These are phyloP conservation scores for Tetrapyrgos nigripes DNA, from an alignment of 1,284 basidiomycete species.

Conservation along the genomic window DNA sequence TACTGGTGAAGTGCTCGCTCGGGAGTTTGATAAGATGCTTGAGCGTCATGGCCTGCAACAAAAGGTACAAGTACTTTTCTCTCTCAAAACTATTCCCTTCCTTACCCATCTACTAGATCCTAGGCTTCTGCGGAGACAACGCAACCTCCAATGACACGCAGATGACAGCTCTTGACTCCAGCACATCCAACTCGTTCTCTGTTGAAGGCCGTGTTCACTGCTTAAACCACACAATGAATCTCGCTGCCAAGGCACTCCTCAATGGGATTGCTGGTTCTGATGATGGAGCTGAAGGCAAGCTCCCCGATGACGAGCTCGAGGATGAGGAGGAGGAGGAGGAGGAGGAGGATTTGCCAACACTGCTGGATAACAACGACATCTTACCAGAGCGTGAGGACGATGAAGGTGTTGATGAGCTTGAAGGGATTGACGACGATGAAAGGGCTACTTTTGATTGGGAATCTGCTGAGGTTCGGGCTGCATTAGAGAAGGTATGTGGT, in stretches of 20 bases:
- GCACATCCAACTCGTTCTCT: constrained; percentile 9
- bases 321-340: too few relatives aligned
- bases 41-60: not conserved
- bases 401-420: not conserved
- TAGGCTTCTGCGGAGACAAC: constrained; percentile 12
- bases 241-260: constrained; percentile 18
- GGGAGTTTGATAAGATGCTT: constrained; percentile 3
- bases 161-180: constrained; percentile 3
- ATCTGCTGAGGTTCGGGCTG: not conserved
- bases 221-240: constrained; percentile 20
- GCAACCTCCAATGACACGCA: constrained; percentile 10
- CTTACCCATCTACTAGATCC: not conserved
- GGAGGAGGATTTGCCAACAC: too few relatives aligned
- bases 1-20: not conserved
- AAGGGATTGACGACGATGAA: not conserved
- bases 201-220: constrained; percentile 14
- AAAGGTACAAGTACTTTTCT: constrained; percentile 3
- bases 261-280: not conserved
- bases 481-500: not conserved
- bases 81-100: not conserved
- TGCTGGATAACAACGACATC: not conserved
- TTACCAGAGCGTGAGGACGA: too few relatives aligned
- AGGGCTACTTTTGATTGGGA: not conserved
- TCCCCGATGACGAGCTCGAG: too few relatives aligned
- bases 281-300: too few relatives aligned